phyloP scores from a whole-genome alignment of 306 rosid species.

The Echinosophora koreensis region DNA sequence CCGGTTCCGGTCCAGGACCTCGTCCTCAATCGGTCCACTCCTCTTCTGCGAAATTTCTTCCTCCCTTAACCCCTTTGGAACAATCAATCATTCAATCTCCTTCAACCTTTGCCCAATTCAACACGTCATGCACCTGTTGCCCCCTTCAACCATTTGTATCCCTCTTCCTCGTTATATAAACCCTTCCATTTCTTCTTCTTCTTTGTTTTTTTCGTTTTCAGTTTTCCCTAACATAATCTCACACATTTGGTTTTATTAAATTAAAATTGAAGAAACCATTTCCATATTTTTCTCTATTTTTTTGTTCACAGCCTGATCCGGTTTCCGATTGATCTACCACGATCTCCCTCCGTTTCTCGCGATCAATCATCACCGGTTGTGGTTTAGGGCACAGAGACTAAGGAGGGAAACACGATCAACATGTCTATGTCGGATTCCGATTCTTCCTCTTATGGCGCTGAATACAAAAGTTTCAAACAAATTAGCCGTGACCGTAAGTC shows the following conservation, averaged over 20 bases:
- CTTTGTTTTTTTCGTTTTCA: too few relatives aligned
- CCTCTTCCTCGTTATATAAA: constrained; percentile 1
- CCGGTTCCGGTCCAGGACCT: constrained; percentile 49
- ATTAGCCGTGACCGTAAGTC: constrained; percentile 54
- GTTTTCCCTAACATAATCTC: background rate
- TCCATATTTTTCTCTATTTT: background rate
- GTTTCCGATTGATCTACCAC: constrained; percentile 37
- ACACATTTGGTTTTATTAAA: too few relatives aligned
- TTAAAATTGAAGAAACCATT: constrained; percentile 21
- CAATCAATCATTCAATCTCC: background rate
- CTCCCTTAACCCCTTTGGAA: background rate
- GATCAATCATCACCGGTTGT: constrained; percentile 37
- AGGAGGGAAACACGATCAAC: constrained; percentile 9
- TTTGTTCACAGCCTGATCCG: constrained; percentile 30
- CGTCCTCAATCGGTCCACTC: constrained; percentile 51
- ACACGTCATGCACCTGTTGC: constrained; percentile 41
- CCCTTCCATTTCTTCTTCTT: background rate
- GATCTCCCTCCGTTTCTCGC: constrained; percentile 43
- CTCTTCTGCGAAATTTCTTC: constrained; percentile 58
- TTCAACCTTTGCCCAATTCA: constrained; percentile 42
- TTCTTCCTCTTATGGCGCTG: constrained; percentile 50
- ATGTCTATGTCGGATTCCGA: constrained; percentile 56
- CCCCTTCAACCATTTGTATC: constrained; percentile 34
- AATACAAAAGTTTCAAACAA: constrained; percentile 52
- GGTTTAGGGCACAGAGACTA: constrained; percentile 22